Evolutionary conservation across 1,284 basidiomycete genomes (phyloP).

Genomic region (Papiliotrema nemorosa): DNA sequence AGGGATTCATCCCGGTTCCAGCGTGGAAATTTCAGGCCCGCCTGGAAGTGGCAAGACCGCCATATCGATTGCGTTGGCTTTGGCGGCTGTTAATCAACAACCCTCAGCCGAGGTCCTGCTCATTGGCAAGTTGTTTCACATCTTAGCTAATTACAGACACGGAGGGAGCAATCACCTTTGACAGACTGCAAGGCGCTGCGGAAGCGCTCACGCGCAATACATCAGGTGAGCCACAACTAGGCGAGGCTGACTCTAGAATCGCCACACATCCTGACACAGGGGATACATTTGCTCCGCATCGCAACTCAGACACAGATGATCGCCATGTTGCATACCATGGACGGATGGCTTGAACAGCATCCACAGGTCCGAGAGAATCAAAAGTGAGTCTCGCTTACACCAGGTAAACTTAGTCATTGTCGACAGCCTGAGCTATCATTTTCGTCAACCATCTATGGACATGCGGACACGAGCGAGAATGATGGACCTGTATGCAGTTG

Average conservation of each 20-base stretch:
- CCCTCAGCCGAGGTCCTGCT: constrained; percentile 38
- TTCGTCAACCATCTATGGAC: constrained; percentile 45
- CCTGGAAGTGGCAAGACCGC: constrained; percentile 47
- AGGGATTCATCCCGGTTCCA: constrained; percentile 38
- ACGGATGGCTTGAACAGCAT: constrained; percentile 41
- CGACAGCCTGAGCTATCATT: constrained; percentile 47
- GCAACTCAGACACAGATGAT: constrained; percentile 46
- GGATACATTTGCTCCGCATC: constrained; percentile 44
- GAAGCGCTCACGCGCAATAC: constrained; percentile 9
- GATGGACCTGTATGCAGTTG: constrained; percentile 39
- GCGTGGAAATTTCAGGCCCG: constrained; percentile 43
- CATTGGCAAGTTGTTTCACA: constrained; percentile 36
- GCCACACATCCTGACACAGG: constrained; percentile 19
- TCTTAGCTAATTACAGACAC: no score
- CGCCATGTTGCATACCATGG: constrained; percentile 40
- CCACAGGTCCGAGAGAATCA: no score
- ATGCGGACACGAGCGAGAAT: constrained; percentile 25
- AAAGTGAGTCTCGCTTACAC: constrained; percentile 22
- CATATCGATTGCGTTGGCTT: constrained; percentile 26
- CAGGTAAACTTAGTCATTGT: constrained; percentile 46
- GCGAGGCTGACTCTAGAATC: not conserved
- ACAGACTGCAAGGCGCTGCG: constrained; percentile 29
- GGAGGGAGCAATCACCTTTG: constrained; percentile 39
- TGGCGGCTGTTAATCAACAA: constrained; percentile 14
- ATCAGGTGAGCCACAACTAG: constrained; percentile 1